A percentile compares a stretch with the other conserved stretches of the same genome.
phyloP scores from a whole-genome alignment of 768 basidiomycete genomes.

The Suillus luteus region DNA sequence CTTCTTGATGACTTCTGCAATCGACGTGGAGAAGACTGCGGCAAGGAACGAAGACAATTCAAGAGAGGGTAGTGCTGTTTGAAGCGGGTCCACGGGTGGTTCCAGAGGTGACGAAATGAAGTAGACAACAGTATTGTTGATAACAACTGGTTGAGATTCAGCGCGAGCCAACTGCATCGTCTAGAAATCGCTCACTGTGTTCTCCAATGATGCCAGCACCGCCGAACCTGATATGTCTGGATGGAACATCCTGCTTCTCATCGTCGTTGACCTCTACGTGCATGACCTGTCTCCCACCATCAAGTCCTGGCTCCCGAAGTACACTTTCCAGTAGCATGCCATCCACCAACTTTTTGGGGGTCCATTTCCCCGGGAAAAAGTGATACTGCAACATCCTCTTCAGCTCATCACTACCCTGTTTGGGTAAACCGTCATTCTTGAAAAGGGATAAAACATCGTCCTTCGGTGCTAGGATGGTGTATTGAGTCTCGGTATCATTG shows the following conservation, averaged over 20 bases:
- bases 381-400: slow-evolving; percentile 82
- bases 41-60: slow-evolving; percentile 91
- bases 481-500: slow-evolving; percentile 65
- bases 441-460: slow-evolving; percentile 79
- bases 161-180: slow-evolving; percentile 14
- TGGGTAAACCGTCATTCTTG: slow-evolving; percentile 53
- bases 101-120: slow-evolving; percentile 81
- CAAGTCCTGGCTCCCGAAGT: slow-evolving; percentile 69
- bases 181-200: slow-evolving; percentile 53
- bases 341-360: slow-evolving; percentile 65
- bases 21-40: slow-evolving; percentile 81
- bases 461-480: slow-evolving; percentile 89
- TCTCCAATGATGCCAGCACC: slow-evolving; percentile 81
- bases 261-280: slow-evolving; percentile 59
- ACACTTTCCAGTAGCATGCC: slow-evolving; percentile 81
- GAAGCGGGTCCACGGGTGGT: slow-evolving; percentile 80
- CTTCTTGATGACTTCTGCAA: slow-evolving; percentile 67
- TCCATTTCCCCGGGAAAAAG: slow-evolving; percentile 84
- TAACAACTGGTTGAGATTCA: slow-evolving; percentile 49
- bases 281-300: slow-evolving; percentile 69
- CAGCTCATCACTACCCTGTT: slow-evolving; percentile 66
- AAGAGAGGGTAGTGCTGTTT: slow-evolving; percentile 79
- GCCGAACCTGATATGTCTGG: slow-evolving; percentile 73
- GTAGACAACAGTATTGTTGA: slow-evolving; percentile 84
- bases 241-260: slow-evolving; percentile 47